A percentile compares a stretch with the other conserved stretches of the same genome.
These are phyloP conservation scores for Sporopachydermia quercuum DNA, from an alignment of 805 yeast species.

Conservation along the genomic window DNA sequence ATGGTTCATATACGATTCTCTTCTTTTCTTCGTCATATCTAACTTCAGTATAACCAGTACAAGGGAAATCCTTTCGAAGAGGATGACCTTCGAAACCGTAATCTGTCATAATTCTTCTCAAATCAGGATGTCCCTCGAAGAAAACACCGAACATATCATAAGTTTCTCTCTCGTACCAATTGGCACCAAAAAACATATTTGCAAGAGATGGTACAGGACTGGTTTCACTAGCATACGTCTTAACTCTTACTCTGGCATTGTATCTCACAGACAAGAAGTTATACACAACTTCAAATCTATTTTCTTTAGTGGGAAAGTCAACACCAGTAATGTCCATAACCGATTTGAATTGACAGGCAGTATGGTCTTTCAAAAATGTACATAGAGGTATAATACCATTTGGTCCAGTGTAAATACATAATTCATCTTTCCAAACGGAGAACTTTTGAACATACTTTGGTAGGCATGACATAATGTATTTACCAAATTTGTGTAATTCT, in stretches of 20 bases:
- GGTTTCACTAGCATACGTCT: conserved; percentile 76
- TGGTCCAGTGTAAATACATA: conserved; percentile 63
- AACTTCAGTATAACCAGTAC: conserved; percentile 83
- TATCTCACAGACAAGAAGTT: conserved; percentile 67
- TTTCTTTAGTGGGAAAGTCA: conserved; percentile 71
- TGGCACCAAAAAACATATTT: conserved; percentile 63
- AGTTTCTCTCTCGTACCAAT: conserved; percentile 86
- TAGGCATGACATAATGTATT: conserved; percentile 58
- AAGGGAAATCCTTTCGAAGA: conserved; percentile 82
- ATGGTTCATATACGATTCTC: conserved; percentile 78
- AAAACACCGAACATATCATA: conserved; percentile 79
- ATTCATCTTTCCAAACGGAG: conserved; percentile 84
- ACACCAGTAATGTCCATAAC: conserved; percentile 76
- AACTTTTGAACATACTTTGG: conserved; percentile 77
- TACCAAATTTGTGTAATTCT: conserved; percentile 70
- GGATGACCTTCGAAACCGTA: conserved; percentile 91
- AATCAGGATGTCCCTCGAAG: conserved; percentile 80
- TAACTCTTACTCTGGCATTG: conserved; percentile 78
- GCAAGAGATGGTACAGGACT: conserved; percentile 69
- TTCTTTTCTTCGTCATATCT: conserved; percentile 84
- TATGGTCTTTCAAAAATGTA: conserved; percentile 59
- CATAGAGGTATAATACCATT: conserved; percentile 57
- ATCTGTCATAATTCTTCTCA: conserved; percentile 81
- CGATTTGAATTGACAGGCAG: conserved; percentile 66
- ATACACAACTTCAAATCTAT: conserved; percentile 80